Base-by-base conservation (phyloP, 2,329 filamentous ascomycete species). In the Pseudocercospora crystallina region DNA sequence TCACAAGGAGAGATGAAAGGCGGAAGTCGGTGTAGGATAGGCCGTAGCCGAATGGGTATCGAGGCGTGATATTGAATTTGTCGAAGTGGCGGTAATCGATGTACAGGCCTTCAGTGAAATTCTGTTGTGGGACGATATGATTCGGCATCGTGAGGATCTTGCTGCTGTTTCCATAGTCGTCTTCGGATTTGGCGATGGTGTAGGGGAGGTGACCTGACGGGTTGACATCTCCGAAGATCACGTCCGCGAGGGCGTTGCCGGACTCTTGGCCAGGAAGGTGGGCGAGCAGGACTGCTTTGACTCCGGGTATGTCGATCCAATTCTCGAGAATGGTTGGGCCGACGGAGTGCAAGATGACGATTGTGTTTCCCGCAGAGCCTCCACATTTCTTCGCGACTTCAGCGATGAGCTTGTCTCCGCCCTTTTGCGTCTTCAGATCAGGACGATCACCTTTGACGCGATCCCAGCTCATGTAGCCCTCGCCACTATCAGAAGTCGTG, bases 51-150 rank as follows among this genome's bases (percentile, higher is more conserved):
- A 96, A 96, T 40, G 89, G 87, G 65, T 85, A 96, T 1, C 87
- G 85, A 0, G 91, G 91, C 5, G 77, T 76, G 53, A 94, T 85
- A 49, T 78, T 76, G 47, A 85, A 71, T 65, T 86, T 88, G 74
- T 96, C 90, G 61, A 96, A 91, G 69, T 91, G 82, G 10, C 90
- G 85, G 72, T 96, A 96, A 73, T 96, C 92, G 59, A 95, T 84
- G 65, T 91, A 91, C 0, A 96, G 72, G 0, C 89, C 89, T 65
- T 96, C 89, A 1, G 78, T 79, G 66, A 94, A 95, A 57, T 89
- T 84, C 60, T 95, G 89, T 65, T 95, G 89, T 0, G 90, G 89
- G 1, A 85, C 76, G 3, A 87, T 73, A 12, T 78, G 81, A 59
- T 89, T 87, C 0, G 86, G 81, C 42, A 82, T 73, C 63, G 86